phyloP scores from a whole-genome alignment of 345 rosid species.

The Eucalyptus albens region DNA sequence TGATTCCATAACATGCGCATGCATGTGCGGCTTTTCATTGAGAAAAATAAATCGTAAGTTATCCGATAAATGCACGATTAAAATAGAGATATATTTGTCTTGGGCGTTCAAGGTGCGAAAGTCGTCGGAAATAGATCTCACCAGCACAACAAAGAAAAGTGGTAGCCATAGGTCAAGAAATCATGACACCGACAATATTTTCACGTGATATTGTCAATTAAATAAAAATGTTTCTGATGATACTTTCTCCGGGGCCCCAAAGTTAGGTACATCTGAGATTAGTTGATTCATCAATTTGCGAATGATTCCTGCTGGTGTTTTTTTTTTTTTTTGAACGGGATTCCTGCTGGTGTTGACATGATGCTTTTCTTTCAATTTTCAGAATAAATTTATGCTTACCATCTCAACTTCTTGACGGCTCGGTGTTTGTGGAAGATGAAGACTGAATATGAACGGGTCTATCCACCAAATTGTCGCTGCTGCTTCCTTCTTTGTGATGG shows the following conservation, averaged over 20 bases:
- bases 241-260: neutral
- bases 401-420: neutral
- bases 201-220: neutral
- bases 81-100: neutral
- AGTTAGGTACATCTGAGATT: neutral
- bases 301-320: neutral
- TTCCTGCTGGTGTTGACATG: neutral
- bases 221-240: neutral
- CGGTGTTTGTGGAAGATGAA: neutral
- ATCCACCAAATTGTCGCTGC: neutral
- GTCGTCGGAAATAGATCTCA: neutral
- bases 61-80: neutral
- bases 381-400: neutral
- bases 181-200: neutral
- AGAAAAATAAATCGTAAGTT: neutral
- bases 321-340: too few relatives aligned
- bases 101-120: neutral
- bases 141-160: neutral
- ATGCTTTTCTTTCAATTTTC: neutral
- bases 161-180: neutral
- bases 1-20: neutral
- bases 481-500: too few relatives aligned
- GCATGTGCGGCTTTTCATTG: neutral
- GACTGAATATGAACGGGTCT: neutral
- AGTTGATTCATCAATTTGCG: neutral